Evolutionary conservation across 1,284 basidiomycete genomes (phyloP).

Genomic region (Austroboletus novae-zelandiae): DNA sequence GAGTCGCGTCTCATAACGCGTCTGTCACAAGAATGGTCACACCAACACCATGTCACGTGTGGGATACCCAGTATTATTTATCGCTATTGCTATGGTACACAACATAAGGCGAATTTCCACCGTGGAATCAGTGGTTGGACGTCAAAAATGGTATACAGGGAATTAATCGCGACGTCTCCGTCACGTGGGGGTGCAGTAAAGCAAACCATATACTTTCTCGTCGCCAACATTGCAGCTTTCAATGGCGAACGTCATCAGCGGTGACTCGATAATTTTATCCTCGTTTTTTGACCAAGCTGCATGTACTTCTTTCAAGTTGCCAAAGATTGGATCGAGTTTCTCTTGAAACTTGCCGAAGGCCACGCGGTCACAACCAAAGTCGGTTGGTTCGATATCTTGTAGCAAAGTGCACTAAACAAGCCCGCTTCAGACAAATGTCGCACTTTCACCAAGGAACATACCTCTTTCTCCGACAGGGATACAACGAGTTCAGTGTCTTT

Average conservation of each 20-base stretch:
- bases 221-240: conserved; percentile 30
- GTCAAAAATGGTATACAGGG: too few relatives aligned
- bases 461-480: conserved; percentile 45
- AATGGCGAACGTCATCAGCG: conserved; percentile 28
- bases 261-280: conserved; percentile 21
- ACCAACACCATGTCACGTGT: conserved; percentile 20
- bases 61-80: background rate
- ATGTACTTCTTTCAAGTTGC: conserved; percentile 36
- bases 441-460: conserved; percentile 15
- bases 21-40: conserved; percentile 26
- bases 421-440: background rate
- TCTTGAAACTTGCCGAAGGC: conserved; percentile 37
- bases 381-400: conserved; percentile 40
- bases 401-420: conserved; percentile 42
- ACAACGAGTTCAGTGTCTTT: conserved; percentile 41
- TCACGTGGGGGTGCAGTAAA: conserved; percentile 14
- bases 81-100: background rate
- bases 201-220: conserved; percentile 23
- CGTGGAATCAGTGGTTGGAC: too few relatives aligned
- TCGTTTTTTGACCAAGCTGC: conserved; percentile 22
- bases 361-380: conserved; percentile 40
- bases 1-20: conserved; percentile 19
- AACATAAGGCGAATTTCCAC: too few relatives aligned
- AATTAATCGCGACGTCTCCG: background rate
- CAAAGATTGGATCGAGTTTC: conserved; percentile 44